Percentiles rank a stretch among this genome's conserved stretches.
These are phyloP conservation scores for Beauveria medogensis DNA, from an alignment of 2,329 filamentous ascomycete genomes.

Conservation along the genomic window DNA sequence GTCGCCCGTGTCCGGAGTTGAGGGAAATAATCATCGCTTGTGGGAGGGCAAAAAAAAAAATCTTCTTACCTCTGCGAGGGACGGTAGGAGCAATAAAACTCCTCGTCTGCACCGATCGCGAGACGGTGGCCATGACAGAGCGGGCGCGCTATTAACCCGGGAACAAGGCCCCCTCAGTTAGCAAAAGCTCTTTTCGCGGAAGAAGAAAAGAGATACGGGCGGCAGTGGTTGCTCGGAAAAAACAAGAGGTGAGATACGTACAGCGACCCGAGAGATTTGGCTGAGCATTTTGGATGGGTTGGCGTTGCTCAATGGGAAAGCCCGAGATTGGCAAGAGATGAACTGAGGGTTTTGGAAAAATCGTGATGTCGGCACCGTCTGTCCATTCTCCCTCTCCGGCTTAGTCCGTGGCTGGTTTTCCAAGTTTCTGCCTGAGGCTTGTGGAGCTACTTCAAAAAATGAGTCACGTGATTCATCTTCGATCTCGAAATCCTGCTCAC, in stretches of 20 bases:
- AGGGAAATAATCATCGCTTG: constrained; percentile 2
- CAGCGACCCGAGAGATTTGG: constrained; percentile 47
- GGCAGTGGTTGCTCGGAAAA: background rate
- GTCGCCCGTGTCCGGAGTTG: background rate
- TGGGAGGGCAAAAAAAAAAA: background rate
- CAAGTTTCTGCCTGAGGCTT: constrained; percentile 13
- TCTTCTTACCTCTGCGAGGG: constrained; percentile 51
- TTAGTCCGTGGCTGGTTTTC: constrained; percentile 10
- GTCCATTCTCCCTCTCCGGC: constrained; percentile 2
- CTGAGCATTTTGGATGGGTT: constrained; percentile 45
- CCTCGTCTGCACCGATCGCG: constrained; percentile 42
- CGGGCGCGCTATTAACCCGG: constrained; percentile 39
- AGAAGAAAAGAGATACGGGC: background rate
- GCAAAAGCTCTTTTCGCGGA: constrained; percentile 6
- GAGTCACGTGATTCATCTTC: constrained; percentile 2
- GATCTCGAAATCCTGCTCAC: too few species aligned
- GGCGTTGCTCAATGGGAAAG: constrained; percentile 40
- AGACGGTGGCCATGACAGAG: constrained; percentile 41
- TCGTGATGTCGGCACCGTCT: constrained; percentile 27
- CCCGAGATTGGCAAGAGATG: constrained; percentile 24
- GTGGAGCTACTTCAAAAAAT: background rate
- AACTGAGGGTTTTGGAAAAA: constrained; percentile 39
- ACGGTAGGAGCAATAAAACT: constrained; percentile 54
- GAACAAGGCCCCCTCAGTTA: constrained; percentile 21
- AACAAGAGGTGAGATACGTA: constrained; percentile 29